These are phyloP conservation scores for Kurtzmaniella fragi DNA, from an alignment of 805 yeast genomes.

Conservation along the genomic window DNA sequence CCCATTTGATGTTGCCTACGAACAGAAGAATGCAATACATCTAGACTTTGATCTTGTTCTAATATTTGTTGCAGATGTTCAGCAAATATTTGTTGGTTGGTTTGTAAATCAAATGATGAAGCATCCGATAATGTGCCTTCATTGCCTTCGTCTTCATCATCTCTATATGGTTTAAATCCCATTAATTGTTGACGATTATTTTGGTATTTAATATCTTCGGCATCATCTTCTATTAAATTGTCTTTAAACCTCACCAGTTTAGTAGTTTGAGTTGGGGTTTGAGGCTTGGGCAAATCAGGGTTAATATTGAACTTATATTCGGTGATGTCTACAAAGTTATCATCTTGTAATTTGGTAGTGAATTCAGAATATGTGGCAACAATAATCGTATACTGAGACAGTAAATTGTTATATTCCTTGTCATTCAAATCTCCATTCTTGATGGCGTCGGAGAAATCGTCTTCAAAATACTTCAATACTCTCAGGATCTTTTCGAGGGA, in stretches of 20 bases:
- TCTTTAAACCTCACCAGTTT: constrained; percentile 36
- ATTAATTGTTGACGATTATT: constrained; percentile 7
- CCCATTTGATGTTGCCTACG: constrained; percentile 38
- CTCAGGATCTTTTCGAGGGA: constrained; percentile 22
- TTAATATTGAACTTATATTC: constrained; percentile 22
- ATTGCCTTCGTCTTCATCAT: constrained; percentile 14
- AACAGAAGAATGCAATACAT: constrained; percentile 28
- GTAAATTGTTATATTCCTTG: constrained; percentile 1
- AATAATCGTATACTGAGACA: constrained; percentile 1
- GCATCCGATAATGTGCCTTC: constrained; percentile 7
- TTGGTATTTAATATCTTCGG: constrained; percentile 20
- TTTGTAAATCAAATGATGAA: constrained; percentile 18
- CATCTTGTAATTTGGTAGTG: constrained; percentile 15
- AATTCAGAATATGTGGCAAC: constrained; percentile 12
- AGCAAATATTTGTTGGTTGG: constrained; percentile 38
- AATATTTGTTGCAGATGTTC: constrained; percentile 37
- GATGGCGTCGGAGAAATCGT: constrained; percentile 16
- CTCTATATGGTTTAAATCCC: constrained; percentile 36
- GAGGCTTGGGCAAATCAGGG: constrained; percentile 2
- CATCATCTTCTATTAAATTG: constrained; percentile 17
- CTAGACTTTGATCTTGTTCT: constrained; percentile 34
- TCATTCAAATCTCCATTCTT: constrained; percentile 1
- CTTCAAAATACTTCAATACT: constrained; percentile 23
- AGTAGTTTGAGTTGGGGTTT: not conserved
- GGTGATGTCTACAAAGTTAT: constrained; percentile 22